phyloP scores from a whole-genome alignment of 441 rosid genomes.

The Bocquillonia castaneifolia region DNA sequence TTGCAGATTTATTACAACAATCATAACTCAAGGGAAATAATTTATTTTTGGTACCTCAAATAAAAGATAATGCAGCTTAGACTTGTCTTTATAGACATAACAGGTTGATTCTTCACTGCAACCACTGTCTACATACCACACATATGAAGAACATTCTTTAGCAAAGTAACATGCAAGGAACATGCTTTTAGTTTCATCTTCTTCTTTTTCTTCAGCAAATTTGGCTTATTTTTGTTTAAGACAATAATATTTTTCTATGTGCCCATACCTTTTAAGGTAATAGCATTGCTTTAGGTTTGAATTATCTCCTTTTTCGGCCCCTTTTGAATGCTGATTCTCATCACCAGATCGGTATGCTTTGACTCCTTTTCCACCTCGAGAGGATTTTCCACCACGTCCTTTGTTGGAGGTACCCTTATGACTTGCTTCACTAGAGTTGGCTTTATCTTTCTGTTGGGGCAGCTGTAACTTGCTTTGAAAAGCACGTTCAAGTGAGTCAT shows the following conservation, averaged over 20 bases:
- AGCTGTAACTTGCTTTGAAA: background rate
- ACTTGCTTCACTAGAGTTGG: background rate
- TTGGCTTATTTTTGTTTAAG: background rate
- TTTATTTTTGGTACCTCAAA: background rate
- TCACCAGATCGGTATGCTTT: background rate
- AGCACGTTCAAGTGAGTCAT: background rate
- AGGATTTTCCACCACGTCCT: background rate
- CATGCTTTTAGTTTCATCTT: background rate
- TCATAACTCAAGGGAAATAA: background rate
- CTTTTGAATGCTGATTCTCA: background rate
- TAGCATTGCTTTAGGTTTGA: background rate
- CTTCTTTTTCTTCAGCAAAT: background rate
- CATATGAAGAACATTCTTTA: background rate
- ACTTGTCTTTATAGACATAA: no score
- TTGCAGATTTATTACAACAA: no score
- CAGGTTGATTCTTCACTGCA: background rate
- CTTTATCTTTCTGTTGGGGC: background rate
- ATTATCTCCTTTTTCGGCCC: background rate
- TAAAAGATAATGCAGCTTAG: no score
- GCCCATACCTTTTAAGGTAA: background rate
- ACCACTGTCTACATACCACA: background rate
- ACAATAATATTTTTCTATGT: background rate
- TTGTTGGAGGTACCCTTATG: background rate
- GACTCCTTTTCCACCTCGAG: background rate
- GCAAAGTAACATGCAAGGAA: background rate